Evolutionary conservation across 352 stramenopile genomes (phyloP).

Genomic region (Pythium guiyangense): DNA sequence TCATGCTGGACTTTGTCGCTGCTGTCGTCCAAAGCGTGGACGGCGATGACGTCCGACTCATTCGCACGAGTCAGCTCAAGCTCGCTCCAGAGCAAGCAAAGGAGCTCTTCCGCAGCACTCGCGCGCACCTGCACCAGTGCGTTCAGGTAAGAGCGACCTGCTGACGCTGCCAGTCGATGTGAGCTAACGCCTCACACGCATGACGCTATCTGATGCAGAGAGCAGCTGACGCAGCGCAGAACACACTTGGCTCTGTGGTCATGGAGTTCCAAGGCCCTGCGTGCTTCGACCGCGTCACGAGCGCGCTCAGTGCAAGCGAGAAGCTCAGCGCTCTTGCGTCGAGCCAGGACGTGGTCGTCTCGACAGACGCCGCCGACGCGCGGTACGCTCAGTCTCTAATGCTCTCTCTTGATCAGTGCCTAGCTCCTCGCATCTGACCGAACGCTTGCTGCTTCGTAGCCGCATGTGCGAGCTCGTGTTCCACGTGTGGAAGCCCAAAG

Average conservation of each 20-base stretch:
- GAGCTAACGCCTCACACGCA: neutral
- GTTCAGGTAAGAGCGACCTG: neutral
- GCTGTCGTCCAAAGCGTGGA: constrained; percentile 15
- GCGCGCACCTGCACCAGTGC: constrained; percentile 9
- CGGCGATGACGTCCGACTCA: constrained; percentile 20
- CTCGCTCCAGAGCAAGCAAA: constrained; percentile 32
- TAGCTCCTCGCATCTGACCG: neutral
- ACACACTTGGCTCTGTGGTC: constrained; percentile 33
- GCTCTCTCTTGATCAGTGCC: neutral
- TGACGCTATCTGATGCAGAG: constrained; percentile 15
- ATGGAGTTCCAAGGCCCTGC: constrained; percentile 52
- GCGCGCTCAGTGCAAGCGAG: constrained; percentile 16
- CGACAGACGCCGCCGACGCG: constrained; percentile 20
- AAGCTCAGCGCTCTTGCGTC: constrained; percentile 15
- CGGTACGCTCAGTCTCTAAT: constrained; percentile 17
- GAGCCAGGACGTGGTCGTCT: constrained; percentile 19
- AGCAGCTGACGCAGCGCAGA: constrained; percentile 22
- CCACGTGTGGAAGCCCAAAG: constrained; percentile 38
- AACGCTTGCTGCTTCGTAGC: constrained; percentile 11
- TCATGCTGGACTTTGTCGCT: constrained; percentile 48
- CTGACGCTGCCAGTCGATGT: neutral
- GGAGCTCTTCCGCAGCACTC: constrained; percentile 21
- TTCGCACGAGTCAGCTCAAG: constrained; percentile 50
- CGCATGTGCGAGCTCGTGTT: constrained; percentile 43
- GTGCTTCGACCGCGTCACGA: constrained; percentile 15